These are phyloP conservation scores for Macaranga tanarius DNA, from an alignment of 441 rosid species.

Conservation along the genomic window DNA sequence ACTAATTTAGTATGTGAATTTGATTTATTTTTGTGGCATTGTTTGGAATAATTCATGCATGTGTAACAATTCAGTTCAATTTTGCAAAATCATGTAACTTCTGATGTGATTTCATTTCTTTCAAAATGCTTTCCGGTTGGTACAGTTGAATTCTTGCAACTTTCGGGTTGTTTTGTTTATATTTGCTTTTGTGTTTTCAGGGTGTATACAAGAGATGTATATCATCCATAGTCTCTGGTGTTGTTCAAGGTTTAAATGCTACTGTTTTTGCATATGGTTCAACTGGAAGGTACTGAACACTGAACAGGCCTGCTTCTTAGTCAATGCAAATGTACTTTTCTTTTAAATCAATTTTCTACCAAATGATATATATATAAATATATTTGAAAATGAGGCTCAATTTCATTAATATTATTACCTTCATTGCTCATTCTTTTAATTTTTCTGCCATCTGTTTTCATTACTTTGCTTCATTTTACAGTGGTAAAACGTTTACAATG, in stretches of 20 bases:
- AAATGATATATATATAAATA: too few species aligned
- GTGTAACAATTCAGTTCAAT: too few species aligned
- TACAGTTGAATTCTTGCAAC: too few species aligned
- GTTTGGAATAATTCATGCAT: too few species aligned
- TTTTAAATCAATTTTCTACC: too few species aligned
- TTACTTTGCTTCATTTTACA: conserved; percentile 27
- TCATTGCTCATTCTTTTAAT: background rate
- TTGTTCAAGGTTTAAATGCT: conserved; percentile 86
- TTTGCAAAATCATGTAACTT: too few species aligned
- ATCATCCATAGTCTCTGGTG: conserved; percentile 65
- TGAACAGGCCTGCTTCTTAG: background rate
- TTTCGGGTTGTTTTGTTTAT: background rate
- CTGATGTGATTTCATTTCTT: too few species aligned
- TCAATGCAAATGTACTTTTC: too few species aligned
- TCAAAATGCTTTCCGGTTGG: too few species aligned
- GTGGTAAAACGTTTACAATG: conserved; percentile 97
- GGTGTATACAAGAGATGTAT: conserved; percentile 61
- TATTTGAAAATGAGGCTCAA: background rate
- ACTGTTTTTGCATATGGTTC: conserved; percentile 94
- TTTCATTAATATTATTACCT: background rate
- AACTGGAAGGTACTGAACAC: conserved; percentile 71
- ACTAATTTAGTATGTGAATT: conserved; percentile 55
- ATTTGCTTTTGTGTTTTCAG: conserved; percentile 36
- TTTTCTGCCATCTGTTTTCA: background rate
- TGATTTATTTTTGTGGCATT: background rate